These are phyloP conservation scores for Aspergillus luchuensis DNA, from an alignment of 2,329 filamentous ascomycete species.

Conservation along the genomic window DNA sequence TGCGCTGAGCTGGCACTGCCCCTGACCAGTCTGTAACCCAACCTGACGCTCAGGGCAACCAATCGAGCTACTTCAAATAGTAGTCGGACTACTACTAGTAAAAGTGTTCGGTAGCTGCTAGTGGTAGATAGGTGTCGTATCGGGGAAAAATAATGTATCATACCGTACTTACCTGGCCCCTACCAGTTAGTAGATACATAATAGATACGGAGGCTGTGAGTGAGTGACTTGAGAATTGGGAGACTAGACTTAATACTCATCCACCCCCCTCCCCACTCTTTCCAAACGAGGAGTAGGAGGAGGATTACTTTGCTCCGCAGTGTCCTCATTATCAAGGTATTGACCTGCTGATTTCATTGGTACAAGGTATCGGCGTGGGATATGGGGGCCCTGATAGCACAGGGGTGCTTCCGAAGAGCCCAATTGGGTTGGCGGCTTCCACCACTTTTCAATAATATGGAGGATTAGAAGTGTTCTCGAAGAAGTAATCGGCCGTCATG, in stretches of 20 bases:
- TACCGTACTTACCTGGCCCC: not conserved
- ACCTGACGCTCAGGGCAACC: not conserved
- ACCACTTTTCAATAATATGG: not conserved
- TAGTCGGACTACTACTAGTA: not conserved
- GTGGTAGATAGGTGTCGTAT: not conserved
- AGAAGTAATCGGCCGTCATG: not conserved
- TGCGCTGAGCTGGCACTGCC: constrained; percentile 9
- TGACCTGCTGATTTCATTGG: not conserved
- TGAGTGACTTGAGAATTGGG: not conserved
- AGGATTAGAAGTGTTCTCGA: not conserved
- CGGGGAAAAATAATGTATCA: not conserved
- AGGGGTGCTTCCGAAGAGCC: not conserved
- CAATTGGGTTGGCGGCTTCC: not conserved
- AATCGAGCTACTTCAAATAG: constrained; percentile 2
- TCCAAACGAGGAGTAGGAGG: not conserved
- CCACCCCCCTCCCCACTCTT: not conserved
- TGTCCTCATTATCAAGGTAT: not conserved
- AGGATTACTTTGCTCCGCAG: not conserved
- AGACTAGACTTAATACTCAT: not conserved
- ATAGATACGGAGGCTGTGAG: too few relatives aligned
- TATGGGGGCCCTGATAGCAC: not conserved
- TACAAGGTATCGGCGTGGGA: not conserved
- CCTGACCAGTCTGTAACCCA: constrained; percentile 10
- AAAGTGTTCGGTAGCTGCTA: not conserved
- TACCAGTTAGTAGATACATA: not conserved